These are phyloP conservation scores for button mushroom (Agaricus bisporus) DNA, from an alignment of 768 basidiomycete species.

Conservation along the genomic window DNA sequence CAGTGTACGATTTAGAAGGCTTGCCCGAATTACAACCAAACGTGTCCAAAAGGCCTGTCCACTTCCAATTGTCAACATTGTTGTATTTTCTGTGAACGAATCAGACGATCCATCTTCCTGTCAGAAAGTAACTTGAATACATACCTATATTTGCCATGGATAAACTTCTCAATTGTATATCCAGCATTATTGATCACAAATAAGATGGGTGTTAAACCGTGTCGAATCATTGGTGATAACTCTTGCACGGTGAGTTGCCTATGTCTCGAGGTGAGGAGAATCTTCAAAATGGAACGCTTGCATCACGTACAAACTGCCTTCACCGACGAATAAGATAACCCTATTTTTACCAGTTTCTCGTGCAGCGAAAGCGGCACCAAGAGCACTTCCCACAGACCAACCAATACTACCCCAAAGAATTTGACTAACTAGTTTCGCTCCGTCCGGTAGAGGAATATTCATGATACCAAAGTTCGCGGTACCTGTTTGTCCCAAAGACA, in stretches of 20 bases:
- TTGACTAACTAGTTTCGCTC: constrained; percentile 61
- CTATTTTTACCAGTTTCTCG: constrained; percentile 54
- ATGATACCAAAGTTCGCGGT: constrained; percentile 84
- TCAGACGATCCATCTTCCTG: not conserved
- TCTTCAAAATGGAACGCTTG: constrained; percentile 8
- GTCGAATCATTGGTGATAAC: constrained; percentile 74
- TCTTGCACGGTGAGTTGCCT: constrained; percentile 82
- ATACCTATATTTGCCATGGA: constrained; percentile 59
- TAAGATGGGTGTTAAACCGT: constrained; percentile 72
- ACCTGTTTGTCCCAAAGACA: constrained; percentile 24
- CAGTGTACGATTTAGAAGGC: constrained; percentile 55
- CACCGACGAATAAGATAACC: constrained; percentile 81
- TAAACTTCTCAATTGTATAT: constrained; percentile 82
- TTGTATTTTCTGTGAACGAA: constrained; percentile 62
- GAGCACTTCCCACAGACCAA: constrained; percentile 69
- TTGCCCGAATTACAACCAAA: constrained; percentile 49
- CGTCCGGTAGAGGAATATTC: constrained; percentile 73
- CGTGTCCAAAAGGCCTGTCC: constrained; percentile 55
- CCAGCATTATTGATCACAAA: constrained; percentile 79
- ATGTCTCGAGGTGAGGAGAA: not conserved
- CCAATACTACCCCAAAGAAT: constrained; percentile 93
- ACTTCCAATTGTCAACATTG: constrained; percentile 79
- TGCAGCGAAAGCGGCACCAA: constrained; percentile 81
- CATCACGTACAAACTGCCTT: constrained; percentile 64
- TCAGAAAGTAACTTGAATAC: constrained; percentile 9